These are phyloP conservation scores for Amoebophrya sp. DNA, from an alignment of 169 alveolate species.

Conservation along the genomic window DNA sequence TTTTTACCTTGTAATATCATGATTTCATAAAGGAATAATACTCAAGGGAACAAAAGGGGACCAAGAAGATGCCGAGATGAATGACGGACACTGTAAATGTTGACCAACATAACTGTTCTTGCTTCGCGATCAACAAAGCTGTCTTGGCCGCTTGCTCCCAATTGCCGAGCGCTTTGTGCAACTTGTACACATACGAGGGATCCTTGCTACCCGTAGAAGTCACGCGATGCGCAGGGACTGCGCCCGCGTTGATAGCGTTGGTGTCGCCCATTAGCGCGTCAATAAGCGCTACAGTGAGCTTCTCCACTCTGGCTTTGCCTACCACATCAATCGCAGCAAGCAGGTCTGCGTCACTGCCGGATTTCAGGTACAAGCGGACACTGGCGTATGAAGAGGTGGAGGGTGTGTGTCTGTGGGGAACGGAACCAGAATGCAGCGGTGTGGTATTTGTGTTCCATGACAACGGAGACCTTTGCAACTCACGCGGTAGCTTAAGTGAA, in stretches of 20 bases:
- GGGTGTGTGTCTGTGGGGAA: no score
- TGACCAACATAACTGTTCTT: background rate
- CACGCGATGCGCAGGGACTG: background rate
- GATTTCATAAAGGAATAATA: no score
- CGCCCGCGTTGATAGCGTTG: constrained; percentile 33
- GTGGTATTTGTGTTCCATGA: no score
- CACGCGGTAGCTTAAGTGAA: no score
- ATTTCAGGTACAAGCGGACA: background rate
- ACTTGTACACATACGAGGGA: constrained; percentile 42
- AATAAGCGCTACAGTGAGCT: constrained; percentile 64
- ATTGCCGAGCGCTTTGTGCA: constrained; percentile 48
- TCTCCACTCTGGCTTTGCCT: constrained; percentile 65
- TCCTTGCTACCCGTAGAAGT: background rate
- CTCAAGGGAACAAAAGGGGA: no score
- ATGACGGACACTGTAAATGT: no score
- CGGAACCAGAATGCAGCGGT: no score
- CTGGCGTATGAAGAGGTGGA: no score
- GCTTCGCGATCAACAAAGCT: constrained; percentile 46
- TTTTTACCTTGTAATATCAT: no score
- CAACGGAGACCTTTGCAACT: no score
- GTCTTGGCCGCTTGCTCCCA: constrained; percentile 47
- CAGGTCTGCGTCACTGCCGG: constrained; percentile 53
- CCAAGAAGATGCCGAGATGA: no score
- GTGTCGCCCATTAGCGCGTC: constrained; percentile 74
- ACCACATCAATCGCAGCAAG: constrained; percentile 71